These are phyloP conservation scores for Hibiscus tridactylites DNA, from an alignment of 345 rosid species.

Conservation along the genomic window DNA sequence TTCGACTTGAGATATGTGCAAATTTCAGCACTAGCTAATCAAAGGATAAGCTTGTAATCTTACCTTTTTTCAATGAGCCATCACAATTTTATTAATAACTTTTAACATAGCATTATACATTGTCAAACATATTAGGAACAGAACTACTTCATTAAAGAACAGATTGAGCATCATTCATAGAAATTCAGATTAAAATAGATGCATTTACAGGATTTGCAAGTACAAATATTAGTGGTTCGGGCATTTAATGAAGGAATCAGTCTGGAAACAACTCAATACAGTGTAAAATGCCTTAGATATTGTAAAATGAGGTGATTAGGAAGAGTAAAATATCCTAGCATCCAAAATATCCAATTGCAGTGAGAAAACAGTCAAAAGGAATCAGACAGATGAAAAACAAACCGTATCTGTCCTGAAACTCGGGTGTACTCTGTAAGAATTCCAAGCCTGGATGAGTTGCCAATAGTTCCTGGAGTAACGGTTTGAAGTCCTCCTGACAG, in stretches of 20 bases:
- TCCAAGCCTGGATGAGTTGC: conserved; percentile 97
- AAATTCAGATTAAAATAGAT: background rate
- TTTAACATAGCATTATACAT: background rate
- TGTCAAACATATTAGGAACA: background rate
- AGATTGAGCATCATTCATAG: background rate
- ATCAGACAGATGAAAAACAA: conserved; percentile 25
- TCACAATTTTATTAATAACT: background rate
- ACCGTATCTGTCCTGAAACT: conserved; percentile 99
- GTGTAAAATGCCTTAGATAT: background rate
- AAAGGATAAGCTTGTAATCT: background rate
- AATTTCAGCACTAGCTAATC: background rate
- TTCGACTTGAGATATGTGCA: background rate
- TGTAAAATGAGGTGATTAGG: background rate
- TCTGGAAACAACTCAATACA: background rate
- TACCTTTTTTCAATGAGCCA: background rate
- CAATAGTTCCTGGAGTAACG: conserved; percentile 75
- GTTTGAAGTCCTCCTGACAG: conserved; percentile 82
- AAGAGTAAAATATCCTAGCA: background rate
- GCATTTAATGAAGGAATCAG: background rate
- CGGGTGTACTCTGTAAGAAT: conserved; percentile 94
- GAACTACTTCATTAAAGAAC: background rate
- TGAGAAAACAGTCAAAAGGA: background rate
- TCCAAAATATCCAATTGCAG: background rate
- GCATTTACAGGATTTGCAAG: background rate
- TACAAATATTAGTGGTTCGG: background rate